Evolutionary conservation across 495 filamentous ascomycete species (phyloP).

Genomic region (Aspergillus mulundensis): DNA sequence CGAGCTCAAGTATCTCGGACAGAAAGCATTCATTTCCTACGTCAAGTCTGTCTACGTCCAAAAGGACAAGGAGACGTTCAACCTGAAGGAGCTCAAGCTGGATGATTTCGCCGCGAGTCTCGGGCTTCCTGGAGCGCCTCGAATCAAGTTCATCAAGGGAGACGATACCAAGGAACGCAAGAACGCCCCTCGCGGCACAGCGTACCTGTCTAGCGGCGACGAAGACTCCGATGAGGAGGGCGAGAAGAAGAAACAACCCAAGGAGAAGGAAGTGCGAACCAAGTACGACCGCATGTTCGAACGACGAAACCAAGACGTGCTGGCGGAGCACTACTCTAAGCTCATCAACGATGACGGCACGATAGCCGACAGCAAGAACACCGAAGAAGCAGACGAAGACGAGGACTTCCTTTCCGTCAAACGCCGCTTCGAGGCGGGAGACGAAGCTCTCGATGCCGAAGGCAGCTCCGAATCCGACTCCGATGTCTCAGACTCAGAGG

Average conservation of each 20-base stretch:
- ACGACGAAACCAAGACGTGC: constrained; percentile 87
- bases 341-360: constrained; percentile 67
- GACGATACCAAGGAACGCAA: constrained; percentile 81
- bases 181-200: constrained; percentile 66
- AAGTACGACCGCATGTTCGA: constrained; percentile 98
- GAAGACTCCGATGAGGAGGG: constrained; percentile 52
- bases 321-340: constrained; percentile 86
- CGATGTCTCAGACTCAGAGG: constrained; percentile 7
- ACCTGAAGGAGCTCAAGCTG: constrained; percentile 70
- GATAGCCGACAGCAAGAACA: constrained; percentile 36
- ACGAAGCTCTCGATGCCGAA: constrained; percentile 27
- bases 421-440: constrained; percentile 62
- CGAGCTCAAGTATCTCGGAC: constrained; percentile 89
- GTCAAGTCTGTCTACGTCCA: constrained; percentile 77
- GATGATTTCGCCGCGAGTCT: constrained; percentile 83
- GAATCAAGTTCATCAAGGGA: constrained; percentile 87
- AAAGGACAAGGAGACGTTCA: constrained; percentile 89
- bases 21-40: constrained; percentile 93
- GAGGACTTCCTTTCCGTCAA: constrained; percentile 89
- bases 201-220: constrained; percentile 45
- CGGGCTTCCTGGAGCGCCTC: constrained; percentile 84
- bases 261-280: constrained; percentile 65
- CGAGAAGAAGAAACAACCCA: constrained; percentile 35
- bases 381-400: constrained; percentile 55
- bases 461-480: constrained; percentile 21